Base-by-base conservation (phyloP, 768 basidiomycete species). In the Stropharia rugosoannulata region DNA sequence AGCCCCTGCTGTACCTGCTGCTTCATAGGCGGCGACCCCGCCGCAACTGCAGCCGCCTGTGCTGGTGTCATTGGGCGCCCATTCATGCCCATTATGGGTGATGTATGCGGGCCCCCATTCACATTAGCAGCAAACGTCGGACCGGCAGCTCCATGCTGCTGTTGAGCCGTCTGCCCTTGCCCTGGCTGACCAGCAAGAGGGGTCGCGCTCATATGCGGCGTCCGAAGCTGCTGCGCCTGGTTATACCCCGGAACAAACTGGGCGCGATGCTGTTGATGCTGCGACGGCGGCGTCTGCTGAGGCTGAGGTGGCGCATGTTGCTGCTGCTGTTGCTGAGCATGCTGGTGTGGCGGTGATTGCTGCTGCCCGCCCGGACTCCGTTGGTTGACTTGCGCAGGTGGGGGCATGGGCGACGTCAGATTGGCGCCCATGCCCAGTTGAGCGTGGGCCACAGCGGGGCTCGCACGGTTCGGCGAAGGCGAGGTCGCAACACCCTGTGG, bases 371-470 rank as follows among this genome's bases (percentile, higher is more conserved):
- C 54, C 43, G 64, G 61, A 25, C 19, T 56, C 47, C 53, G 57
- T 27, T 59, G 57, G 8, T 62, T 63, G 29, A 67, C 58, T 53
- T 73, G 72, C 5, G 67, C 62, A 16, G 66, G 64, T 39, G 58
- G 40, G 56, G 65, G 27, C 63, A 66, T 63, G 6, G 65, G 65
- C 4, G 65, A 66, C 16, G 56, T 48, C 37, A 59, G 62, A 25
- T 51, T 38, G 1, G 40, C 48, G 12, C 50, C 56, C 22, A 70
- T 64, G 12, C 67, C 64, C 13, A 71, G 55, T 12, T 65, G 62
- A 49, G 73, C 74, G 25, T 68, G 71, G 27, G 64, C 54, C 10
- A 71, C 66, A 57, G 72, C 60, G 0, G 79, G 79, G 51, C 76
- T 78, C 41, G 58, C 68, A 10, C 75, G 70, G 22, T 62, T 61